These are phyloP conservation scores for Globisporangium cederbergense DNA, from an alignment of 352 stramenopile species.

Conservation along the genomic window DNA sequence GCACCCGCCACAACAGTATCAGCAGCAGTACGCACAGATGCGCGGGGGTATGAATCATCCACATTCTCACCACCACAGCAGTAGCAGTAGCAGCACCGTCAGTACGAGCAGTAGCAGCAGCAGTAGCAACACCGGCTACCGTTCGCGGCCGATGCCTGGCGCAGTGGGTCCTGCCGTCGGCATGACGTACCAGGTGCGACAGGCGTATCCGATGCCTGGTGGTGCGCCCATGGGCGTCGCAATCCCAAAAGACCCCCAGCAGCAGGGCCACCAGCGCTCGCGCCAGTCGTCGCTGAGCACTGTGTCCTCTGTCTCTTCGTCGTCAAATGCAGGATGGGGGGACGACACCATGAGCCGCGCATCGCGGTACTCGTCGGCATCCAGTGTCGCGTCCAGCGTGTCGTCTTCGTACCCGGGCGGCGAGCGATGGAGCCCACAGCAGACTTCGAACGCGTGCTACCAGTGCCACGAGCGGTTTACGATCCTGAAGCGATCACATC, in stretches of 20 bases:
- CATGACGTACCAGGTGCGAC: constrained; percentile 10
- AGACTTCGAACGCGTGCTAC: constrained; percentile 69
- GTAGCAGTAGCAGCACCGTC: not conserved
- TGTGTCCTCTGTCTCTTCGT: constrained; percentile 14
- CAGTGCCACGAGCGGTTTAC: constrained; percentile 82
- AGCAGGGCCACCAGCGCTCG: constrained; percentile 22
- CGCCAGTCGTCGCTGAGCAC: constrained; percentile 48
- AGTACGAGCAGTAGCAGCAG: not conserved
- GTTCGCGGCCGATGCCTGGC: constrained; percentile 1
- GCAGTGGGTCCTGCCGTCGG: not conserved
- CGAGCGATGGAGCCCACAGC: constrained; percentile 69
- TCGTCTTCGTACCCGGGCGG: constrained; percentile 30
- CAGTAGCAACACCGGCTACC: not conserved
- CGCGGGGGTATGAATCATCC: constrained; percentile 1
- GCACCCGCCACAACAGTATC: not conserved
- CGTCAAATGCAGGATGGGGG: constrained; percentile 14
- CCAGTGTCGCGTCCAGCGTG: constrained; percentile 29
- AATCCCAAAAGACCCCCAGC: constrained; percentile 13
- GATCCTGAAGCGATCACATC: constrained; percentile 74
- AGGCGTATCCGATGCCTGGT: constrained; percentile 10
- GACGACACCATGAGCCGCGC: constrained; percentile 51
- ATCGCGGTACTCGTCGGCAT: constrained; percentile 61
- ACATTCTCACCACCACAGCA: not conserved
- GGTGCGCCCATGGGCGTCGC: constrained; percentile 1
- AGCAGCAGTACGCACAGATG: constrained; percentile 7